Evolutionary conservation across 2,329 filamentous ascomycete genomes (phyloP), one percentile per base, ranked within the genome.

Genomic region (Allantophomopsis cytisporea): DNA sequence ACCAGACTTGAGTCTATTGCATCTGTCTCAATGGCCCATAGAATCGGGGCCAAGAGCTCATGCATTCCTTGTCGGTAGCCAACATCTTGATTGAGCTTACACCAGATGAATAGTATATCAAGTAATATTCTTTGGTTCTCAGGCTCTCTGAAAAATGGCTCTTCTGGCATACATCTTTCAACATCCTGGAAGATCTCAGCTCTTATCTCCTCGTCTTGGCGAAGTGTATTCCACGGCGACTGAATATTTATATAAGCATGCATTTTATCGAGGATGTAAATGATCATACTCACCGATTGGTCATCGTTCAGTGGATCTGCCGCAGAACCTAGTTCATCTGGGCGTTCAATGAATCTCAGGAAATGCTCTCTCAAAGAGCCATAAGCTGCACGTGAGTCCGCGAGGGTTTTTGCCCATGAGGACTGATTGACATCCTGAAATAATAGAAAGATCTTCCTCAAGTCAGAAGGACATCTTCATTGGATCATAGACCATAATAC

Each of bases 51-150:
- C 12, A 96, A 68, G 34, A 98, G 66, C 60, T 98, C 91, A 56
- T 98, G 91, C 89, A 98, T 98, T 10, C 91, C 91, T 62, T 98
- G 91, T n/a, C 91, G 77, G 56, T 98, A 98, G 14, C 76, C 86
- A 39, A 86, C 71, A 48, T 81, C 77, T 2, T 85, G 85, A 53
- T 96, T 85, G 39, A 93, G 71, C 59, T 94, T 96, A 63, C 87
- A 91, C 61, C 88, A 96, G 47, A 98, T 73, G 59, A 96, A 98
- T 28, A 98, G 67, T 23, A 95, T 78, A 54, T 98, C 84, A 23
- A 93, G 63, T 50, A 98, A 79, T 59, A 85, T 83, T 33, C 68
- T 70, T 57, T 96, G 91, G 1, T 83, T 84, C 12, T 69, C 64
- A 11, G 80, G 73, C 49, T 88, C 74, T 41, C 88, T 86, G 53